A percentile compares a stretch with the other conserved stretches of the same genome.
Evolutionary conservation across 1,139 yeast genomes (phyloP).

Genomic region (Nakaseomyces bracarensis): DNA sequence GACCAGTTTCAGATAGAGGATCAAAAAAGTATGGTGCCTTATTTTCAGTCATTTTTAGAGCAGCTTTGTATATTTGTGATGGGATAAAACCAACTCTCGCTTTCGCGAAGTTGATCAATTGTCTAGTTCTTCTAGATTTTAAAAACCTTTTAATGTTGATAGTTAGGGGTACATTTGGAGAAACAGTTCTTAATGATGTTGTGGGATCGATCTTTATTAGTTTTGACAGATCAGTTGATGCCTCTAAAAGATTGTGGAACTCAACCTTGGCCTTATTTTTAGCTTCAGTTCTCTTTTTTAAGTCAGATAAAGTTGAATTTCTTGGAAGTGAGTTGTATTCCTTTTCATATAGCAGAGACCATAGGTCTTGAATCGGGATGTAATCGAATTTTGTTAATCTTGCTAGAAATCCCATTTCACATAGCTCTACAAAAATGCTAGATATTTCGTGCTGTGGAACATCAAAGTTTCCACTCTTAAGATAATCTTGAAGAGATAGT

Average conservation of each 20-base stretch:
- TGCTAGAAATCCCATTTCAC: conserved; percentile 45
- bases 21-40: conserved; percentile 39
- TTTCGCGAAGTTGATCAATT: conserved; percentile 53
- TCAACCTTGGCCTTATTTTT: conserved; percentile 46
- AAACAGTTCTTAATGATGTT: conserved; percentile 36
- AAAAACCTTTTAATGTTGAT: conserved; percentile 62
- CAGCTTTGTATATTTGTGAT: conserved; percentile 53
- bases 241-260: conserved; percentile 22
- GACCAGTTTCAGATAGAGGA: conserved; percentile 33
- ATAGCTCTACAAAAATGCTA: conserved; percentile 23
- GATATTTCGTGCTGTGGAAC: conserved; percentile 16
- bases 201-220: conserved; percentile 33
- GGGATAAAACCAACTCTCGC: conserved; percentile 66
- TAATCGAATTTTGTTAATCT: conserved; percentile 36
- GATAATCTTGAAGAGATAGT: conserved; percentile 52
- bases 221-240: conserved; percentile 33
- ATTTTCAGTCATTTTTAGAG: conserved; percentile 52
- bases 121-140: conserved; percentile 56
- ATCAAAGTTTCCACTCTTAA: conserved; percentile 34
- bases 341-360: conserved; percentile 47
- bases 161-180: conserved; percentile 45
- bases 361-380: conserved; percentile 47
- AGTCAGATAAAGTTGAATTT: conserved; percentile 46
- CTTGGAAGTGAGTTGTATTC: conserved; percentile 46
- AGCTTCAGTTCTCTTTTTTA: conserved; percentile 58